Evolutionary conservation across 768 basidiomycete genomes (phyloP).

Genomic region (Clavaria fumosa): DNA sequence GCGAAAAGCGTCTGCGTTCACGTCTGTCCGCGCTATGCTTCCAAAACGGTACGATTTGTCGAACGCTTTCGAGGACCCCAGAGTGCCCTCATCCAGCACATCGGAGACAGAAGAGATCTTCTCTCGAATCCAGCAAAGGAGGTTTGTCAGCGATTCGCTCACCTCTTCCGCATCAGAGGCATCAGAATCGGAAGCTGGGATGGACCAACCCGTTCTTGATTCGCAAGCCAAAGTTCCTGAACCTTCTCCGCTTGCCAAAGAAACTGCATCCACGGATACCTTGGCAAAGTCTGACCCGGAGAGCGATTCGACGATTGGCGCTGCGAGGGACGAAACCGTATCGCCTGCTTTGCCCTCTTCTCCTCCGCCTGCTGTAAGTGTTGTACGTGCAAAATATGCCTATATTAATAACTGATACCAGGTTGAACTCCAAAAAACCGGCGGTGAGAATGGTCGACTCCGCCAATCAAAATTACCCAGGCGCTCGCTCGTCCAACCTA

Average conservation of each 20-base stretch:
- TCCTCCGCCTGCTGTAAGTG: conserved; percentile 6
- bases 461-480: conserved; percentile 49
- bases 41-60: conserved; percentile 42
- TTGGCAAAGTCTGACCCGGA: conserved; percentile 36
- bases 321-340: conserved; percentile 21
- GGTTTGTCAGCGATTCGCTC: conserved; percentile 39
- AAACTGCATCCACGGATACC: conserved; percentile 6
- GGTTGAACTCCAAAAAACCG: background rate
- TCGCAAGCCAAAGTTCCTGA: background rate
- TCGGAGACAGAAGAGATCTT: conserved; percentile 61
- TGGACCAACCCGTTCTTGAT: conserved; percentile 1
- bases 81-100: conserved; percentile 46
- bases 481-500: conserved; percentile 37
- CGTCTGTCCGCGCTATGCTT: conserved; percentile 60
- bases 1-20: conserved; percentile 48
- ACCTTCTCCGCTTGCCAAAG: background rate
- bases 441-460: conserved; percentile 15
- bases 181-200: conserved; percentile 41
- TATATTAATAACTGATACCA: background rate
- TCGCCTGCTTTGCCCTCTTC: conserved; percentile 5
- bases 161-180: conserved; percentile 58
- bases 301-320: conserved; percentile 78
- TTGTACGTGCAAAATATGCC: background rate
- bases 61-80: conserved; percentile 35
- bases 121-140: conserved; percentile 27